phyloP scores from a whole-genome alignment of 306 rosid species.

The Lathyrus oleraceus region DNA sequence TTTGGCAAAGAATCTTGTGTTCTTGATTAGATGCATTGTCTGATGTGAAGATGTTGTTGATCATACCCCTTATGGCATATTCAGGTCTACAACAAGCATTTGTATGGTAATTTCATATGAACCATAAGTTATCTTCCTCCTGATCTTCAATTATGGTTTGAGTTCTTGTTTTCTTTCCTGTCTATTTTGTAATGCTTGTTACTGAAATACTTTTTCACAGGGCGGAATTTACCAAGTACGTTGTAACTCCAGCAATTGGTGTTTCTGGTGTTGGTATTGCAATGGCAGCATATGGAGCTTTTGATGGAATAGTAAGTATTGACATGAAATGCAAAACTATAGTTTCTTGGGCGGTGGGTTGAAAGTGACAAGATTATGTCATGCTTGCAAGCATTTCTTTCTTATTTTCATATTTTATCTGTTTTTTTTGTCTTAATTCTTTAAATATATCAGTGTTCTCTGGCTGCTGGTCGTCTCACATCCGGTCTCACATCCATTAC shows the following conservation, averaged over 20 bases:
- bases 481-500: constrained; percentile 83
- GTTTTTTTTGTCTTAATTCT: constrained; percentile 6
- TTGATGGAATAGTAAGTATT: constrained; percentile 85
- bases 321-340: constrained; percentile 26
- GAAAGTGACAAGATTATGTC: constrained; percentile 17
- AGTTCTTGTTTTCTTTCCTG: constrained; percentile 19
- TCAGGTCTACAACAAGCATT: constrained; percentile 97
- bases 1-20: constrained; percentile 22
- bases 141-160: constrained; percentile 19
- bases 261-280: constrained; percentile 92
- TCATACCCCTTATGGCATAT: constrained; percentile 87
- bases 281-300: constrained; percentile 95
- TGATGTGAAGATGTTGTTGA: constrained; percentile 71
- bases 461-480: constrained; percentile 85
- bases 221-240: constrained; percentile 79
- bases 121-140: constrained; percentile 31
- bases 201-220: constrained; percentile 43
- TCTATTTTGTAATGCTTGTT: constrained; percentile 21
- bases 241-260: constrained; percentile 82
- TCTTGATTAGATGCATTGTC: constrained; percentile 45
- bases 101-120: constrained; percentile 73
- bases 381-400: constrained; percentile 17
- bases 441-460: constrained; percentile 61
- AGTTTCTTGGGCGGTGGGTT: constrained; percentile 22
- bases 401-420: constrained; percentile 3